Conservation (phyloP, 768 basidiomycete genomes). For the Pleurotus salmoneostramineus region DNA sequence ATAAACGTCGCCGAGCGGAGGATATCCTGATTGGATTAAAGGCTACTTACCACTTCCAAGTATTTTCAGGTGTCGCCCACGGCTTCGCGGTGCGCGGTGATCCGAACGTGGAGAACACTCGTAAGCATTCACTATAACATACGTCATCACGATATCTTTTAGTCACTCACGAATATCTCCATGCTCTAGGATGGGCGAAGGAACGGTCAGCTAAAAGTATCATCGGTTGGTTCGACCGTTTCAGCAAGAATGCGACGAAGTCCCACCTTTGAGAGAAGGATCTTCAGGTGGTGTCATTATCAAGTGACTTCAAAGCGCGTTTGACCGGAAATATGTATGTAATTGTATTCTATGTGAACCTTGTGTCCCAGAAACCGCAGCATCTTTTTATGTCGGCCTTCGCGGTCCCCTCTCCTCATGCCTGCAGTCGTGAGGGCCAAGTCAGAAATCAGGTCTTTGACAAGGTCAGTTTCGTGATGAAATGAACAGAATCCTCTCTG, state of each 20-base stretch:
- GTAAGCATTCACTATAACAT: conserved; percentile 19
- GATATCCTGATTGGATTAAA: conserved; percentile 50
- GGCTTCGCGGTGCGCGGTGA: conserved; percentile 48
- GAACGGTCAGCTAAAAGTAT: conserved; percentile 53
- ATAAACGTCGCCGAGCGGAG: conserved; percentile 52
- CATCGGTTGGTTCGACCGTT: conserved; percentile 48
- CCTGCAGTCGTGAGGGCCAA: no score
- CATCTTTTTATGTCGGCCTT: no score
- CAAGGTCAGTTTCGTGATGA: no score
- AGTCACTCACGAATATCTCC: neutral
- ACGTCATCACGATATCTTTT: neutral
- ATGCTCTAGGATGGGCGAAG: conserved; percentile 50
- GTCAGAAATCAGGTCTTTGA: no score
- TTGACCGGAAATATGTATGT: no score
- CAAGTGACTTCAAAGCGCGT: no score
- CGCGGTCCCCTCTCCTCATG: no score
- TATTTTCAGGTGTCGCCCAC: conserved; percentile 48
- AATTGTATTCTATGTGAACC: no score
- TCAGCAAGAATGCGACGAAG: conserved; percentile 15
- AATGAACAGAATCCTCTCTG: no score
- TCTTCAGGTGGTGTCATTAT: no score
- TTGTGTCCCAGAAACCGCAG: no score
- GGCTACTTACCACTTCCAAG: conserved; percentile 51
- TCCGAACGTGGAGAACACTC: conserved; percentile 32
- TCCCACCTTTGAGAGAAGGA: neutral